These are phyloP conservation scores for Vaccinium corymbosum DNA, from an alignment of 148 eudicot genomes.

Conservation along the genomic window DNA sequence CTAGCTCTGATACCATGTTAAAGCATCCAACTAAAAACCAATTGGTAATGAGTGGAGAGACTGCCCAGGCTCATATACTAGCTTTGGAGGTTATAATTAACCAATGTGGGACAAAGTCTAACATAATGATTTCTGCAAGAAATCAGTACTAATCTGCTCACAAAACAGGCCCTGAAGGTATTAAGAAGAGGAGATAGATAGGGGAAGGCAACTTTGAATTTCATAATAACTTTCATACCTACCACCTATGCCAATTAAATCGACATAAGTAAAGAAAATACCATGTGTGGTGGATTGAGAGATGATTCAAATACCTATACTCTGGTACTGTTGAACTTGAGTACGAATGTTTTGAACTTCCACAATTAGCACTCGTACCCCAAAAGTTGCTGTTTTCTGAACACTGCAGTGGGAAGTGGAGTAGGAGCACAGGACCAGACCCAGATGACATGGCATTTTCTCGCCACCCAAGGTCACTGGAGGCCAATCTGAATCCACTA, in stretches of 20 bases:
- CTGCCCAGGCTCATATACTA: too few relatives aligned
- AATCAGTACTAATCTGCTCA: background rate
- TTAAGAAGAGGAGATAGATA: too few relatives aligned
- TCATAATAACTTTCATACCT: background rate
- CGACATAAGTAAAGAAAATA: background rate
- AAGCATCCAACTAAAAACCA: too few relatives aligned
- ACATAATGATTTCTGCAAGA: too few relatives aligned
- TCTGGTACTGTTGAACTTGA: conserved; percentile 12
- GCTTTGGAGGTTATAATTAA: too few relatives aligned
- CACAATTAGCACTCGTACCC: conserved; percentile 7
- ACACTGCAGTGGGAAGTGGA: conserved; percentile 33
- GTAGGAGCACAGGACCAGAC: conserved; percentile 42
- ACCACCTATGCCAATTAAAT: background rate
- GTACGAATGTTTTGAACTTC: background rate
- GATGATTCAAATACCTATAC: conserved; percentile 19
- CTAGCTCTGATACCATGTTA: too few relatives aligned
- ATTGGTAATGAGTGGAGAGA: too few relatives aligned
- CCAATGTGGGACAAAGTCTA: too few relatives aligned
- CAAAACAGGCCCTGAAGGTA: background rate
- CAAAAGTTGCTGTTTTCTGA: conserved; percentile 9
- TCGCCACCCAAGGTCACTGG: conserved; percentile 27
- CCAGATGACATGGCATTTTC: conserved; percentile 35
- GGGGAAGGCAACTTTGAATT: too few relatives aligned
- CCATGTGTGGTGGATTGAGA: conserved; percentile 1
- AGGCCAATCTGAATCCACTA: conserved; percentile 3